These are phyloP conservation scores for Phytophthora pluvialis DNA, from an alignment of 352 stramenopile genomes.

Conservation along the genomic window DNA sequence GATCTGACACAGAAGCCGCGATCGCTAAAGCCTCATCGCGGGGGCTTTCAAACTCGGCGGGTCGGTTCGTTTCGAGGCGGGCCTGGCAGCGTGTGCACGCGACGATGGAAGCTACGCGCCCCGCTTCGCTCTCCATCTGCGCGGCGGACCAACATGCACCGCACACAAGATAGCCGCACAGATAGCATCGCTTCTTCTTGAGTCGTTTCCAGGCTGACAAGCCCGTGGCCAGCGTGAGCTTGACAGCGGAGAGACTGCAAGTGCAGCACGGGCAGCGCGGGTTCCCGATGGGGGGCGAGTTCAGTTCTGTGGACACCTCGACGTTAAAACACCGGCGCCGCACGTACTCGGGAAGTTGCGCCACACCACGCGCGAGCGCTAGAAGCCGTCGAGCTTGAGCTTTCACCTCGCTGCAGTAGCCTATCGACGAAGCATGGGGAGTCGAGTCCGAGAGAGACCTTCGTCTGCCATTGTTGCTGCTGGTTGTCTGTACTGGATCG, in stretches of 20 bases:
- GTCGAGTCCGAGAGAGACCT: background rate
- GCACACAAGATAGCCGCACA: constrained; percentile 39
- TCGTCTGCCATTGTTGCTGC: background rate
- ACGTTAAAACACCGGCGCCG: constrained; percentile 43
- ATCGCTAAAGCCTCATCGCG: background rate
- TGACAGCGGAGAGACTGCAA: constrained; percentile 32
- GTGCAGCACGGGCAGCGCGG: constrained; percentile 51
- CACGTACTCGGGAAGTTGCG: constrained; percentile 39
- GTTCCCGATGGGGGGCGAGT: constrained; percentile 23
- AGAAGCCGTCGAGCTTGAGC: constrained; percentile 27
- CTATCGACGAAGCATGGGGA: background rate
- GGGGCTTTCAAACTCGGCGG: background rate
- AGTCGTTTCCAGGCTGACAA: background rate
- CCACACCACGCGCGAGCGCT: constrained; percentile 26
- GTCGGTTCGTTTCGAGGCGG: background rate
- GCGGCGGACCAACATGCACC: constrained; percentile 15
- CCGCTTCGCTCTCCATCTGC: constrained; percentile 30
- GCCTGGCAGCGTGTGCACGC: constrained; percentile 25
- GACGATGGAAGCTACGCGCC: constrained; percentile 27
- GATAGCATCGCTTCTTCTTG: constrained; percentile 33
- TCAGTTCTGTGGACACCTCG: constrained; percentile 31
- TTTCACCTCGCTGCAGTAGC: background rate
- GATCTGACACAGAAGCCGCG: too few relatives aligned
- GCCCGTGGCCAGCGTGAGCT: constrained; percentile 7
- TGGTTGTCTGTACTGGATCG: background rate